Conservation (phyloP, 768 basidiomycete species). For the Termitomyces sp. region DNA sequence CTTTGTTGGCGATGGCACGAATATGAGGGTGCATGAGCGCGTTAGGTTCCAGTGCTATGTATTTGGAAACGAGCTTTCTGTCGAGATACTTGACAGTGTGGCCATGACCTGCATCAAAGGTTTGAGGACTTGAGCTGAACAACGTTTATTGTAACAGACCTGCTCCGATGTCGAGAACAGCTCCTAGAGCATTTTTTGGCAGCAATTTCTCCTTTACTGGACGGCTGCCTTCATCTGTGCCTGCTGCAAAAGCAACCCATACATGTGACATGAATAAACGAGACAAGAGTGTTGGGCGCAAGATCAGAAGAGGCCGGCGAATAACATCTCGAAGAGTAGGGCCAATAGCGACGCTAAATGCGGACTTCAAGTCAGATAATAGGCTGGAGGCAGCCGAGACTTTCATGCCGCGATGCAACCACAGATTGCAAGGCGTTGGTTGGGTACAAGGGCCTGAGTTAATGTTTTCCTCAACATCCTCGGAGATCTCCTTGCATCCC, state of each 20-base stretch:
- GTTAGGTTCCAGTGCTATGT: slow-evolving; percentile 74
- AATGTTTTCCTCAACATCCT: neutral
- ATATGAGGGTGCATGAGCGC: slow-evolving; percentile 54
- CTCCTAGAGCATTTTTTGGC: slow-evolving; percentile 40
- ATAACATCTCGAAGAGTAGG: slow-evolving; percentile 42
- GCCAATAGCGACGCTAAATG: slow-evolving; percentile 30
- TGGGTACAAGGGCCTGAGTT: too few species aligned
- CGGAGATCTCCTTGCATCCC: neutral
- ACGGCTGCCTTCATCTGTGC: slow-evolving; percentile 36
- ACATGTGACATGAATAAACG: slow-evolving; percentile 51
- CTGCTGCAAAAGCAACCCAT: slow-evolving; percentile 45
- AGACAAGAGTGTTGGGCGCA: slow-evolving; percentile 27
- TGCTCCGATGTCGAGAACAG: slow-evolving; percentile 47
- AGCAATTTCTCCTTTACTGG: slow-evolving; percentile 37
- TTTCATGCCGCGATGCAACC: slow-evolving; percentile 31
- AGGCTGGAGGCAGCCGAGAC: slow-evolving; percentile 36
- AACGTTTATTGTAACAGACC: neutral
- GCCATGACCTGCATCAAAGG: slow-evolving; percentile 46
- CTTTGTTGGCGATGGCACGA: slow-evolving; percentile 38
- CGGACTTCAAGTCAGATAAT: slow-evolving; percentile 35
- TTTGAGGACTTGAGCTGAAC: neutral
- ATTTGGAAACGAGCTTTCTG: slow-evolving; percentile 43
- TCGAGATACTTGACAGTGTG: slow-evolving; percentile 62
- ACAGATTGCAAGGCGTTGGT: too few species aligned
- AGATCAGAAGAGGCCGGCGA: slow-evolving; percentile 35